Evolutionary conservation across 129 eudicot species (phyloP).

Genomic region (Artemisia argyi): DNA sequence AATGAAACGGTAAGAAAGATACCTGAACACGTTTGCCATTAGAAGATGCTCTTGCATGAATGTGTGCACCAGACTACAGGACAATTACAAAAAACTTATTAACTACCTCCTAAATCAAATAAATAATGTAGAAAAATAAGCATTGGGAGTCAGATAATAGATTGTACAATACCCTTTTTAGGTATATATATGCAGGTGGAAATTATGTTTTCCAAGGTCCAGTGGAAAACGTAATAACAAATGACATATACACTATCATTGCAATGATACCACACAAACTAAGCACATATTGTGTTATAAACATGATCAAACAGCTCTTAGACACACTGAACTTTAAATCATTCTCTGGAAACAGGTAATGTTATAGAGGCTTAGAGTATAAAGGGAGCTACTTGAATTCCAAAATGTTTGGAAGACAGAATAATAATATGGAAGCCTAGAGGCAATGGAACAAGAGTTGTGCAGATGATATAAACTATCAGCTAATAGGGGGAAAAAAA

Average conservation of each 20-base stretch:
- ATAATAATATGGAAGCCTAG: no score
- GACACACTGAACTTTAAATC: background rate
- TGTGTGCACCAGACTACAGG: slow-evolving; percentile 75
- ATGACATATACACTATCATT: background rate
- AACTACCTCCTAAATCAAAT: slow-evolving; percentile 8
- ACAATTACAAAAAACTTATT: slow-evolving; percentile 11
- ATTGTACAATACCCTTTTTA: slow-evolving; percentile 1
- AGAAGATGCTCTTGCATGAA: slow-evolving; percentile 80
- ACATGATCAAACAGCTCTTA: background rate
- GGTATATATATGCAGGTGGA: background rate
- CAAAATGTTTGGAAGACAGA: no score
- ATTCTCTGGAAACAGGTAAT: no score
- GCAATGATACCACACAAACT: background rate
- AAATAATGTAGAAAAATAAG: background rate
- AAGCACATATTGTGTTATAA: background rate
- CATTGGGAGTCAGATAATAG: background rate
- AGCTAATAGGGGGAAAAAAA: no score
- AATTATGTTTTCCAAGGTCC: background rate
- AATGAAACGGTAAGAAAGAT: slow-evolving; percentile 2
- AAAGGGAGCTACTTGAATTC: no score
- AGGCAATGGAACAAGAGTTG: no score
- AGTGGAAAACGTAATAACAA: background rate
- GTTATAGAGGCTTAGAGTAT: no score
- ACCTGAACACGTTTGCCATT: slow-evolving; percentile 97
- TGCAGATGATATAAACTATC: no score